Evolutionary conservation across 371 early-diverging fungal genomes (phyloP).

Genomic region (Apophysomyces ossiformis): DNA sequence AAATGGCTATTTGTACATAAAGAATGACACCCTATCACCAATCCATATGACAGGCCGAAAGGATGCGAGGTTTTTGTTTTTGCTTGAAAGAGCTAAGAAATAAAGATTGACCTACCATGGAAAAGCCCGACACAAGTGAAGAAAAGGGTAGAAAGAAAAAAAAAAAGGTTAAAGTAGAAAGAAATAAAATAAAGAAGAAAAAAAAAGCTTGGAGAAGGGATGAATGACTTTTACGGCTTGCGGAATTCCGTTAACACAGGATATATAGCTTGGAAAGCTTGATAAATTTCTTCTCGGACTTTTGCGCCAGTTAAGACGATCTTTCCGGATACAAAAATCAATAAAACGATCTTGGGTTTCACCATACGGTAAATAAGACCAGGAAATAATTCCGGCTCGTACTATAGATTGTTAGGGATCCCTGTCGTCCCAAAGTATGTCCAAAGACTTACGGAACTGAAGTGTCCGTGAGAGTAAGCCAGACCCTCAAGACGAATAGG

Average conservation of each 20-base stretch:
- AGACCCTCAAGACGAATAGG: slow-evolving; percentile 99
- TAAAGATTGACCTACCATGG: slow-evolving; percentile 6
- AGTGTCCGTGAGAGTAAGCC: slow-evolving; percentile 97
- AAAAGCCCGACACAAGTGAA: slow-evolving; percentile 12
- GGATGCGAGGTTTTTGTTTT: neutral
- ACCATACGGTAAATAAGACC: slow-evolving; percentile 99
- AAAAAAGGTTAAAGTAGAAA: neutral
- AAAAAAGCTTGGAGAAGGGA: neutral
- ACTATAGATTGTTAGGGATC: slow-evolving; percentile 58
- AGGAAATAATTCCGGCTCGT: slow-evolving; percentile 99
- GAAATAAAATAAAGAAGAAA: neutral
- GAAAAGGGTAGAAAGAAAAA: slow-evolving; percentile 3
- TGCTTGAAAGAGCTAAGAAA: slow-evolving; percentile 1
- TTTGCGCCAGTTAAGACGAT: slow-evolving; percentile 99
- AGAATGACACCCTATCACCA: slow-evolving; percentile 13
- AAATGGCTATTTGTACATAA: slow-evolving; percentile 13
- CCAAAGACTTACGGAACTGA: slow-evolving; percentile 86
- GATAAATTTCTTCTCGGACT: slow-evolving; percentile 99
- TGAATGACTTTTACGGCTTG: slow-evolving; percentile 60
- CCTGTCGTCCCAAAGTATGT: neutral
- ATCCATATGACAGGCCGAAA: slow-evolving; percentile 3
- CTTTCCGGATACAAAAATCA: slow-evolving; percentile 99
- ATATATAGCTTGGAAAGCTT: slow-evolving; percentile 99
- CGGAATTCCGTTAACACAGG: slow-evolving; percentile 96
- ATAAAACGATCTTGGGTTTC: slow-evolving; percentile 99